These are phyloP conservation scores for Rubus idaeus DNA, from an alignment of 306 rosid species.

Conservation along the genomic window DNA sequence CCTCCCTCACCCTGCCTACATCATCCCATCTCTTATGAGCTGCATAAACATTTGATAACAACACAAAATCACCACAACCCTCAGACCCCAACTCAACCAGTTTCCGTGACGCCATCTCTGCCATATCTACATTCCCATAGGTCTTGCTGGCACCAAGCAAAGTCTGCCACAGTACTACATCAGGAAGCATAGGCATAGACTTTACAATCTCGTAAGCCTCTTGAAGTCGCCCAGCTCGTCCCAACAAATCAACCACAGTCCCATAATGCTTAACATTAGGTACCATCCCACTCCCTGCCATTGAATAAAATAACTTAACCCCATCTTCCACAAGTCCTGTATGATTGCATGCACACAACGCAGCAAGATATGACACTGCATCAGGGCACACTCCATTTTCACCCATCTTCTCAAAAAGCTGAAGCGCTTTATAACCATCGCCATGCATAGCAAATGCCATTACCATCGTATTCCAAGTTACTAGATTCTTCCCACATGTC, in stretches of 20 bases:
- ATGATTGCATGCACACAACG: slow-evolving; percentile 78
- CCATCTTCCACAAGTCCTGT: slow-evolving; percentile 84
- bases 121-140: slow-evolving; percentile 77
- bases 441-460: slow-evolving; percentile 88
- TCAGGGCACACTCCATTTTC: slow-evolving; percentile 43
- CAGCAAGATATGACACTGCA: slow-evolving; percentile 77
- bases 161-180: slow-evolving; percentile 80
- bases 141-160: slow-evolving; percentile 94
- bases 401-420: slow-evolving; percentile 59
- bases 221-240: slow-evolving; percentile 76
- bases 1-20: slow-evolving; percentile 73
- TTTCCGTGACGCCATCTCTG: slow-evolving; percentile 65
- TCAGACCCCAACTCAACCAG: slow-evolving; percentile 80
- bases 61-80: slow-evolving; percentile 80
- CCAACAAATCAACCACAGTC: slow-evolving; percentile 74
- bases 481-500: slow-evolving; percentile 55
- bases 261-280: slow-evolving; percentile 85
- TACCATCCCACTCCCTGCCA: slow-evolving; percentile 40
- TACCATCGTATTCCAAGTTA: slow-evolving; percentile 89
- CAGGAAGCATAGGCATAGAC: slow-evolving; percentile 63
- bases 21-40: slow-evolving; percentile 78
- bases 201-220: slow-evolving; percentile 65
- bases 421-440: slow-evolving; percentile 56
- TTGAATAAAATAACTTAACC: slow-evolving; percentile 58
- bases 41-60: slow-evolving; percentile 84